Evolutionary conservation across 2,329 filamentous ascomycete species (phyloP).

Genomic region (Trichoderma afroharzianum): DNA sequence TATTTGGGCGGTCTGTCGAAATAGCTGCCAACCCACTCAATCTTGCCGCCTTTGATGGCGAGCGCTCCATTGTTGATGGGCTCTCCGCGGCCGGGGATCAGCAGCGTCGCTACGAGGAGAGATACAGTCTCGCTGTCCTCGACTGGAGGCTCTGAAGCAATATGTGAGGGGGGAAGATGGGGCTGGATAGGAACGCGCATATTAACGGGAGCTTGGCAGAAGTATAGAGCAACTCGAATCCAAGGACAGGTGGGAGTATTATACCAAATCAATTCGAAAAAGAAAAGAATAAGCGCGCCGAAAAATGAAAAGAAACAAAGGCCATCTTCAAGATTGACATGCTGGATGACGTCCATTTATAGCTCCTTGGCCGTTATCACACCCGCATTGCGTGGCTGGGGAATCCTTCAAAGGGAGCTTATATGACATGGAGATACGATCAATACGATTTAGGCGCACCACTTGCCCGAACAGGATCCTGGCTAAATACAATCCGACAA

Average conservation of each 20-base stretch:
- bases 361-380: background rate
- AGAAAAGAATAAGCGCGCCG: background rate
- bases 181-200: slow-evolving; percentile 20
- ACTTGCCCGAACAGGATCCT: background rate
- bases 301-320: background rate
- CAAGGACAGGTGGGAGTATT: too few species aligned
- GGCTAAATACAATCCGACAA: slow-evolving; percentile 5
- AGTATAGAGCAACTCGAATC: background rate
- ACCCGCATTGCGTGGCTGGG: background rate
- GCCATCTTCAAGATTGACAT: too few species aligned
- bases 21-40: slow-evolving; percentile 36
- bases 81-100: slow-evolving; percentile 38
- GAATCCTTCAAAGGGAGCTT: background rate
- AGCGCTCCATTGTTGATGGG: slow-evolving; percentile 33
- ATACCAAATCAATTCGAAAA: background rate
- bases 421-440: background rate
- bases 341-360: background rate
- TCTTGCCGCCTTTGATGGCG: slow-evolving; percentile 35
- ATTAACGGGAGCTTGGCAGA: background rate
- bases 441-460: background rate
- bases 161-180: slow-evolving; percentile 7
- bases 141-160: background rate
- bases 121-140: slow-evolving; percentile 17
- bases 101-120: slow-evolving; percentile 28
- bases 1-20: slow-evolving; percentile 18